Evolutionary conservation across 768 basidiomycete genomes (phyloP).

Genomic region (Leccinum longicurvipes): DNA sequence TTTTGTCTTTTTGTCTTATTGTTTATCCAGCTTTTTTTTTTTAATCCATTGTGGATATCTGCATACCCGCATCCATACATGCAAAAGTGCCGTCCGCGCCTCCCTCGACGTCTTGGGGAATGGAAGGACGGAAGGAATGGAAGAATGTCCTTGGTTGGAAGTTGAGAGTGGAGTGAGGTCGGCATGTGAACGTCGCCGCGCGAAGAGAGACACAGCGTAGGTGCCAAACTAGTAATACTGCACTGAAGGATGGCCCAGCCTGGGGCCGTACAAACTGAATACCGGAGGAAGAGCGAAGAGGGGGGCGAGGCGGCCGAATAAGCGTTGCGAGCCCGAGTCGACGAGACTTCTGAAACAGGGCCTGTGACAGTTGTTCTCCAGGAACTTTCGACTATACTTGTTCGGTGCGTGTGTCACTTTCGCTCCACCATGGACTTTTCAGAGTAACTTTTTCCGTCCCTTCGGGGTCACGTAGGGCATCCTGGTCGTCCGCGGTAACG

Average conservation of each 20-base stretch:
- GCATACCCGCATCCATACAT: background rate
- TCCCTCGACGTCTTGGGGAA: conserved; percentile 4
- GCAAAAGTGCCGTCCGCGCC: conserved; percentile 1
- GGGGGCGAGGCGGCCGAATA: background rate
- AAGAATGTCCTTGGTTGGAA: background rate
- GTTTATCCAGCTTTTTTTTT: background rate
- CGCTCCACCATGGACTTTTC: background rate
- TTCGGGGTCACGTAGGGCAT: background rate
- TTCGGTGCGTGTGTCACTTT: background rate
- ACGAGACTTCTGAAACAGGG: conserved; percentile 11
- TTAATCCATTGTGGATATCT: background rate
- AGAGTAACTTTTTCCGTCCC: background rate
- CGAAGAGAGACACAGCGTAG: background rate
- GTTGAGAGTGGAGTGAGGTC: conserved; percentile 2
- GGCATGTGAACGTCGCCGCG: conserved; percentile 1
- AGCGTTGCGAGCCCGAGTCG: background rate
- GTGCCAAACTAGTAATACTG: background rate
- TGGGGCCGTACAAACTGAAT: background rate
- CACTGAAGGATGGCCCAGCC: background rate
- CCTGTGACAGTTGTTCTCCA: background rate
- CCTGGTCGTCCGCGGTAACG: conserved; percentile 16
- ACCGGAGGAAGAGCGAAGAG: background rate
- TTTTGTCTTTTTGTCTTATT: background rate
- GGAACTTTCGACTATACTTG: background rate
- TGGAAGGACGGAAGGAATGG: background rate